Evolutionary conservation across 2,329 filamentous ascomycete species (phyloP), one percentile per base, ranked within the genome.

Genomic region (Fusarium pininemorale): DNA sequence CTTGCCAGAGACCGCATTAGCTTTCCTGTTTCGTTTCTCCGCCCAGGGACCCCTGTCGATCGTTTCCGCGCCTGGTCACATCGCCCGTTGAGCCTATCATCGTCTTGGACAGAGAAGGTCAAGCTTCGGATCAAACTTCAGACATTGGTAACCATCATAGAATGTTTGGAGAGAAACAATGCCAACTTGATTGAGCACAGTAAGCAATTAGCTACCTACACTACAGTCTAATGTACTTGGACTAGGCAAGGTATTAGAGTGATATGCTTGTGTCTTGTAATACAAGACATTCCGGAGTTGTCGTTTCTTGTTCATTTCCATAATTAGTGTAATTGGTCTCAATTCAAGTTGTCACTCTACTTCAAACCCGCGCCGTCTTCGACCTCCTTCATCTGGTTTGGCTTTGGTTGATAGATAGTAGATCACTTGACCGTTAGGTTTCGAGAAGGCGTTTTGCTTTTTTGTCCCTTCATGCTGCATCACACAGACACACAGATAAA

Each of bases 1-100:
- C 56, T 63, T 44, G 47, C 42, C 38, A 44, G 47, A 69, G 66
- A 45, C 42, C 54, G 63, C 64, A 53, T 41, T 61, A 65, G 70
- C 45, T 50, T 76, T 70, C 73, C 73, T 70, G 74, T 75, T 78
- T 75, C 48, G 75, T 77, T 77, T 78, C 72, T 62, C 26, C 30
- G 24, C 22, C n/a, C 70, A 62, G 70, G 72, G 60, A 67, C 64
- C 75, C 74, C 66, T 65, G 75, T 61, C 64, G 66, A 76, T 76
- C 70, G 64, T 67, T 71, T 66, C 72, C 74, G 69, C 26, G 62
- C 30, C 47, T 72, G 68, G 72, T 56, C 68, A 69, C 58, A 63
- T 54, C 50, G 70, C 55, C 65, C 48, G 47, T 67, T 42, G 37
- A 54, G 48, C 55, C 66, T 62, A 73, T 61, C 62, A 50, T 72